These are phyloP conservation scores for Hypoxylon rickii DNA, from an alignment of 495 filamentous ascomycete genomes.

Conservation along the genomic window DNA sequence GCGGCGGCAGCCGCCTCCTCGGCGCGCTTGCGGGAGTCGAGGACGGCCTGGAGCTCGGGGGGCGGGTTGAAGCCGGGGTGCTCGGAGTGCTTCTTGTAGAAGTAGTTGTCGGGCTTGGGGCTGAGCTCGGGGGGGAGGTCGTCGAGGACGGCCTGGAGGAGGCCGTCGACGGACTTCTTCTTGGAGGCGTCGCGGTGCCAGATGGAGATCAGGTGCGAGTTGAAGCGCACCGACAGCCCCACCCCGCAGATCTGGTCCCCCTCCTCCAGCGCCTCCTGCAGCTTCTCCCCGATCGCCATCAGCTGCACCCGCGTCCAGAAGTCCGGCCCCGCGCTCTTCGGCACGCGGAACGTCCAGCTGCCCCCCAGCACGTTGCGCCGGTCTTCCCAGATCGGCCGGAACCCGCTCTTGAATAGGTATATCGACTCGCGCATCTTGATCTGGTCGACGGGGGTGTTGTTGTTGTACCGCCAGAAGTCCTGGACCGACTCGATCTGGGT, in stretches of 20 bases:
- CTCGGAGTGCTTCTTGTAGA: slow-evolving; percentile 63
- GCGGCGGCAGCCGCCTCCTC: slow-evolving; percentile 44
- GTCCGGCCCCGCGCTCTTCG: slow-evolving; percentile 69
- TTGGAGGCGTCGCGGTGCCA: slow-evolving; percentile 85
- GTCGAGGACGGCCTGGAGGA: slow-evolving; percentile 70
- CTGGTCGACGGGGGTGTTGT: slow-evolving; percentile 79
- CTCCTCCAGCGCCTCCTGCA: slow-evolving; percentile 74
- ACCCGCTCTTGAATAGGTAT: slow-evolving; percentile 86
- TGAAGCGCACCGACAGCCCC: slow-evolving; percentile 72
- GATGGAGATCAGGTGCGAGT: slow-evolving; percentile 76
- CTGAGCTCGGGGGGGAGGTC: slow-evolving; percentile 67
- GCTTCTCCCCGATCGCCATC: slow-evolving; percentile 81
- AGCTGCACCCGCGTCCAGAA: slow-evolving; percentile 82
- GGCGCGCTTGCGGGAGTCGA: slow-evolving; percentile 52
- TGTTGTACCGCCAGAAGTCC: slow-evolving; percentile 87
- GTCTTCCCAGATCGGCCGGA: slow-evolving; percentile 90
- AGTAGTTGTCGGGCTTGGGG: slow-evolving; percentile 73
- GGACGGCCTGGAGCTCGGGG: slow-evolving; percentile 53
- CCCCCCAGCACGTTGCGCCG: slow-evolving; percentile 79
- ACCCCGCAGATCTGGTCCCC: slow-evolving; percentile 82
- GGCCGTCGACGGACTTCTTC: slow-evolving; percentile 69
- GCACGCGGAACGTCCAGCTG: slow-evolving; percentile 85
- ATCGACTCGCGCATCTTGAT: slow-evolving; percentile 81
- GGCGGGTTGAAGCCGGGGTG: slow-evolving; percentile 62
- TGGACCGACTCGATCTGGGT: slow-evolving; percentile 73